Conservation (phyloP, 495 filamentous ascomycete genomes). For the Parathielavia appendiculata region DNA sequence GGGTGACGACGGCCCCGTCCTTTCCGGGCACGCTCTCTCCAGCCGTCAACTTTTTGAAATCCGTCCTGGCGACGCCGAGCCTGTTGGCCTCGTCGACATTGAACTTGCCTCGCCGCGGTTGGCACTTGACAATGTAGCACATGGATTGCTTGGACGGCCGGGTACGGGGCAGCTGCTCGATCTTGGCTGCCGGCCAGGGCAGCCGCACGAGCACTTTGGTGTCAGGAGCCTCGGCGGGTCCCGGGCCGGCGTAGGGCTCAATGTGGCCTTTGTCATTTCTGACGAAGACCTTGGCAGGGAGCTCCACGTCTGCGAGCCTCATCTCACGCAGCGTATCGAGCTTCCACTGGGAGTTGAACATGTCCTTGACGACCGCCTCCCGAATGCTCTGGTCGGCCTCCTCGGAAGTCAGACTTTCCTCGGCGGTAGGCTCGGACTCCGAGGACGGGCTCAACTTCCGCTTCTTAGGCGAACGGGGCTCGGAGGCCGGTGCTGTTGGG, state of each 20-base stretch:
- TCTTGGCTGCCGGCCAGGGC: constrained; percentile 75
- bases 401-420: constrained; percentile 4
- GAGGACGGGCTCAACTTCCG: constrained; percentile 17
- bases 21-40: constrained; percentile 50
- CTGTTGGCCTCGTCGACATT: constrained; percentile 53
- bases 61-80: constrained; percentile 51
- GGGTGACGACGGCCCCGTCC: constrained; percentile 52
- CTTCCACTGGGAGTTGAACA: constrained; percentile 78
- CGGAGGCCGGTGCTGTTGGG: neutral
- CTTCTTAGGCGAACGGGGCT: constrained; percentile 14
- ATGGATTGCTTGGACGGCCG: constrained; percentile 59
- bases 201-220: constrained; percentile 69
- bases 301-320: constrained; percentile 57
- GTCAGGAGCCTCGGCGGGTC: constrained; percentile 52
- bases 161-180: constrained; percentile 61
- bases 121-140: constrained; percentile 76
- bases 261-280: constrained; percentile 61
- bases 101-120: constrained; percentile 76
- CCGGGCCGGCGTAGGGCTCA: constrained; percentile 60
- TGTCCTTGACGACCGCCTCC: constrained; percentile 60
- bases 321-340: constrained; percentile 62
- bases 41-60: constrained; percentile 47
- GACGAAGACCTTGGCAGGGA: constrained; percentile 65
- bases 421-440: constrained; percentile 15
- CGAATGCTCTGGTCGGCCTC: constrained; percentile 42